Base-by-base conservation (phyloP, 176 grass and related monocot genomes). In the Otatea glauca region DNA sequence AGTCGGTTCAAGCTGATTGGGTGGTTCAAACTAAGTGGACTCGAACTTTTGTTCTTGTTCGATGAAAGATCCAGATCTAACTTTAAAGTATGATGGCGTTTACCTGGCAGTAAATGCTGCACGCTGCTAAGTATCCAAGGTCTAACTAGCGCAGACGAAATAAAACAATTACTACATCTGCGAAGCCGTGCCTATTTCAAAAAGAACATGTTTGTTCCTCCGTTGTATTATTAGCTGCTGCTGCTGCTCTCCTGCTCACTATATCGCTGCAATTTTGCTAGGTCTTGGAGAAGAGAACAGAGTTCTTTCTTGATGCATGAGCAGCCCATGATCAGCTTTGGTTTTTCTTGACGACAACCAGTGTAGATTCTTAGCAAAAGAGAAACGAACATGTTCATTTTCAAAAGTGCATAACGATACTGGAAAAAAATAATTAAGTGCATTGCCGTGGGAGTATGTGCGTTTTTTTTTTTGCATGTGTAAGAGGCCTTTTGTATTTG, bases 61-160 rank as follows among this genome's bases (percentile, higher is more conserved):
- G 34, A 35, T 50, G 2, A 38, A 27, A 65, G 69, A 81, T 80
- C 68, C 25, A 54, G 76, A 80, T 86, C 68, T 74, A 39, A 54
- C 34, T 20, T 43, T 53, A 62, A 62, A 64, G 50, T 43, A 77
- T 16, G 11, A 21, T 48, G n/a, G 10, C 70, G 44, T 49, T 72
- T 72, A 49, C 44, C 29, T 32, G 70, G 14, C 45, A 21, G 18
- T 55, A 70, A 70, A 39, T 45, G 66, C 67, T 43, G 13, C 39
- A 5, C 21, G 38, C 10, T 25, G 81, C 59, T 53, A 75, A 51
- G 18, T 41, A 38, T 32, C 75, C 72, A 84, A 48, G 61, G 38
- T 47, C 76, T 29, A 62, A 29, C 21, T 25, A 12, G 21, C 15
- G 34, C 71, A 5, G 9, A 25, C 11, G 55, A 61, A 39, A 53